Conservation (phyloP, 805 yeast species). For the Zygotorulaspora sp. region DNA sequence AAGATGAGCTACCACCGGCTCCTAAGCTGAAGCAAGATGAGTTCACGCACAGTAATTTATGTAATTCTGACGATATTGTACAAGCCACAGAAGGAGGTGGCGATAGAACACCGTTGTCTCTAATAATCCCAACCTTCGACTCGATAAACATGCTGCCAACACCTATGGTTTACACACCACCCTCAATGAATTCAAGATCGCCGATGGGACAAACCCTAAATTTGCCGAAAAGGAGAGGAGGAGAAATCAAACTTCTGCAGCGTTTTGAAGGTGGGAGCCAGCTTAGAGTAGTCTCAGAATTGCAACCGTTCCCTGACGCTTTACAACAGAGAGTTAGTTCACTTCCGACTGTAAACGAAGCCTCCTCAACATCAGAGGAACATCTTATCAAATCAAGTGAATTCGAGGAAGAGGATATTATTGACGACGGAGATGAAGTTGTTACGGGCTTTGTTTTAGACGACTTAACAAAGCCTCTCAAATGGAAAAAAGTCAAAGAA, state of each 20-base stretch:
- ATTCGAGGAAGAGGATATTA: conserved; percentile 3
- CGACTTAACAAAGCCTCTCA: conserved; percentile 13
- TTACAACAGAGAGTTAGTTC: conserved; percentile 26
- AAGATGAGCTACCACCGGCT: conserved; percentile 14
- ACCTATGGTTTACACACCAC: conserved; percentile 32
- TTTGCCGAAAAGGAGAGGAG: conserved; percentile 18
- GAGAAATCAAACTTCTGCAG: conserved; percentile 3
- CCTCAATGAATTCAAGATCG: conserved; percentile 15
- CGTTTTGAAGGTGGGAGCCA: conserved; percentile 12
- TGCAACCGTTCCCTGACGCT: conserved; percentile 19
- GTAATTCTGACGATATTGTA: too few relatives aligned
- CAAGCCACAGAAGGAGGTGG: background rate
- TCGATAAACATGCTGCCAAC: conserved; percentile 30
- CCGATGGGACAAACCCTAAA: conserved; percentile 17
- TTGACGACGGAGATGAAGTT: conserved; percentile 11
- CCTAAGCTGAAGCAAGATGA: conserved; percentile 22
- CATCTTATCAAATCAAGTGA: conserved; percentile 3
- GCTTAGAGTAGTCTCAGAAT: conserved; percentile 28
- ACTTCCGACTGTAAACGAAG: conserved; percentile 24
- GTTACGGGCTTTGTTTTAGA: conserved; percentile 21
- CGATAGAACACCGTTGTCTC: conserved; percentile 21
- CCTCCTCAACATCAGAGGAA: conserved; percentile 5
- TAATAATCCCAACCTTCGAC: conserved; percentile 23
- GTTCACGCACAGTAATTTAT: conserved; percentile 9
- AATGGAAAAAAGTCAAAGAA: conserved; percentile 39